phyloP scores from a whole-genome alignment of 768 basidiomycete species.

The Naganishia onofrii region DNA sequence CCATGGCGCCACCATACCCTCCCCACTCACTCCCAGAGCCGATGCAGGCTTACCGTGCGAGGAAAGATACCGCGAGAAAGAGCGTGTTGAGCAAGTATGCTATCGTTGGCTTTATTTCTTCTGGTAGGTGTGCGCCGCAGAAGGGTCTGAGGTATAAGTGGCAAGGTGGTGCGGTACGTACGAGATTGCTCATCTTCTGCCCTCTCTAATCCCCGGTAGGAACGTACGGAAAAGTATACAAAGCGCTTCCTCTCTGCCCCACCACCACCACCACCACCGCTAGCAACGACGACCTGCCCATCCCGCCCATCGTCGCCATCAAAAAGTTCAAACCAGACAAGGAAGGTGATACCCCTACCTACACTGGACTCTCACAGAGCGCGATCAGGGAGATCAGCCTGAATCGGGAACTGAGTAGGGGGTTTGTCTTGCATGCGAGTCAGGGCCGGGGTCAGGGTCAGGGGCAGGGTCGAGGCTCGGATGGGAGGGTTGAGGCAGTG shows the following conservation, averaged over 20 bases:
- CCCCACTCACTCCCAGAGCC: conserved; percentile 63
- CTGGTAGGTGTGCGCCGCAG: conserved; percentile 59
- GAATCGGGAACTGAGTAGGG: conserved; percentile 37
- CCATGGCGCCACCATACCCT: conserved; percentile 10
- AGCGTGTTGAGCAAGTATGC: conserved; percentile 77
- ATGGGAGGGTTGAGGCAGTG: too few species aligned
- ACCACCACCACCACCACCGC: conserved; percentile 34
- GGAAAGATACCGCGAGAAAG: conserved; percentile 67
- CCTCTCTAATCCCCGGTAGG: too few species aligned
- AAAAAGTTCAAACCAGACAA: conserved; percentile 99
- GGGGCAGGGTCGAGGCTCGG: too few species aligned
- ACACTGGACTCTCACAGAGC: conserved; percentile 96
- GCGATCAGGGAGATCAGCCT: conserved; percentile 89
- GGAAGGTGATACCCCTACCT: conserved; percentile 91
- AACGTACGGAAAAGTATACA: conserved; percentile 98
- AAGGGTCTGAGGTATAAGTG: too few species aligned
- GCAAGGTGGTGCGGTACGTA: too few species aligned
- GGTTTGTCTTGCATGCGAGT: conserved; percentile 8
- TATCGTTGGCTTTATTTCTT: conserved; percentile 95
- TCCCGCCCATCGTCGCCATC: conserved; percentile 71
- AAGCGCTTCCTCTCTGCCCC: conserved; percentile 58
- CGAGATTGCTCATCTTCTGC: too few species aligned
- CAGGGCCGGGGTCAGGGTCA: not conserved
- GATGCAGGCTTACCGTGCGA: conserved; percentile 79
- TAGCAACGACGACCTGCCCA: conserved; percentile 37